Evolutionary conservation across 306 rosid genomes (phyloP), one percentile per base, ranked within the genome.

Genomic region (Pterocarpus macrocarpus): DNA sequence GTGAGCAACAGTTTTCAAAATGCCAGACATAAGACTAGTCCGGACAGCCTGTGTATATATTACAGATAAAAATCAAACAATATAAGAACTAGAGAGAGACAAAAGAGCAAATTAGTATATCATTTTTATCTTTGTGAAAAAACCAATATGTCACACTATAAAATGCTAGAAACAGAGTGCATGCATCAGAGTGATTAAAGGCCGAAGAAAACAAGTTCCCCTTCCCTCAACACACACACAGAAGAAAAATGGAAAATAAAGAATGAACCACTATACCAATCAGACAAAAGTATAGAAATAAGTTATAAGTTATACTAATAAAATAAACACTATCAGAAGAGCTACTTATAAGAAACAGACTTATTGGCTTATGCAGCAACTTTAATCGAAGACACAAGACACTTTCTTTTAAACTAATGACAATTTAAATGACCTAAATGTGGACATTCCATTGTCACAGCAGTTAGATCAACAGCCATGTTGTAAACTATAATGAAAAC

Each of bases 1-100:
- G 81, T 91, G 94, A 34, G 92, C 94, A 81, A 92, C 90, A 45
- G 94, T 89, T 89, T 91, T 94, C 89, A 94, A 80, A 70, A 92
- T 86, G 63, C 98, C 98, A 57, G 98, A 89, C 97, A 94, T 92
- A 73, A 94, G 90, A 84, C 92, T 91, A 22, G 95, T 90, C 43
- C 97, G 91, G 11, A 88, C 97, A 62, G 91, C 90, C 97, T 90
- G 84, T 41, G 53, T 30, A 72, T 56, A 82, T 68, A 61, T 67
- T 59, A 56, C 15, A 15, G 56, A 85, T 45, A 55, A 67, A 22
- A 73, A 47, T 35, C 33, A 57, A 75, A 55, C 28, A 22, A 22
- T 22, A 22, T 22, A 34, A 38, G 32, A 2, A 2, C 11, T 13
- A 22, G 4, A 39, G 2, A 34, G n/a, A 6, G 7, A 66, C 28